Base-by-base conservation (phyloP, 345 rosid species). In the Rhodamnia argentea region DNA sequence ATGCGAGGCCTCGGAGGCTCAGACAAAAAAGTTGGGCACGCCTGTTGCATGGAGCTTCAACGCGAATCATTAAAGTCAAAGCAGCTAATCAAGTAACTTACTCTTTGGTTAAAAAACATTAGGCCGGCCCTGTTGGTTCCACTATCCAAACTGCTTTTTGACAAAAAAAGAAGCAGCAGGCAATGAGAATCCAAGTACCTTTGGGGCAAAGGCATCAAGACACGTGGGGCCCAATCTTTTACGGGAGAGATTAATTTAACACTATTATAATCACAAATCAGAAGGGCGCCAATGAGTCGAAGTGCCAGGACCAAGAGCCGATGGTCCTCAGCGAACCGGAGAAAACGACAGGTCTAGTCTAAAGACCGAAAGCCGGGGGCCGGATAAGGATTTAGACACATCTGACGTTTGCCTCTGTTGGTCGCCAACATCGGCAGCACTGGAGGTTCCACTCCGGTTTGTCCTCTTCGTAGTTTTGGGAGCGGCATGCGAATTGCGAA, bases 401-500 rank as follows among this genome's bases (percentile, higher is more conserved):
- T 62, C 75, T 29, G 75, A 62, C 75, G 42, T 15, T 29, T 29
- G 87, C 86, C 88, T 5, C 52, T 83, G 85, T 85, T 70, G 84
- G 75, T 76, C 62, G 84, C 90, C 84, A 64, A 85, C 85, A 90
- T 22, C 11, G 64, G 85, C 82, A 47, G 3, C 55, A 51, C 42
- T 29, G 27, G 85, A 83, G 82, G 85, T 90, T 83, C 58, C 18
- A 53, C 86, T 84, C 62, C 29, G 64, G 84, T 40, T 86, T 92
- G 93, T 92, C 92, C 83, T 83, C 83, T 52, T 23, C 37, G 29
- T 26, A 32, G 83, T 81, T 85, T 84, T 57, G 70, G 81, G 85
- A 75, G 88, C 51, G 89, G 88, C 85, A 82, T 59, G 64, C 14
- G 74, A 83, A 54, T 37, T 37, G 40, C 40, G 40, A 37, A 42